Conservation (phyloP, 768 basidiomycete species). For the Suillus subluteus region DNA sequence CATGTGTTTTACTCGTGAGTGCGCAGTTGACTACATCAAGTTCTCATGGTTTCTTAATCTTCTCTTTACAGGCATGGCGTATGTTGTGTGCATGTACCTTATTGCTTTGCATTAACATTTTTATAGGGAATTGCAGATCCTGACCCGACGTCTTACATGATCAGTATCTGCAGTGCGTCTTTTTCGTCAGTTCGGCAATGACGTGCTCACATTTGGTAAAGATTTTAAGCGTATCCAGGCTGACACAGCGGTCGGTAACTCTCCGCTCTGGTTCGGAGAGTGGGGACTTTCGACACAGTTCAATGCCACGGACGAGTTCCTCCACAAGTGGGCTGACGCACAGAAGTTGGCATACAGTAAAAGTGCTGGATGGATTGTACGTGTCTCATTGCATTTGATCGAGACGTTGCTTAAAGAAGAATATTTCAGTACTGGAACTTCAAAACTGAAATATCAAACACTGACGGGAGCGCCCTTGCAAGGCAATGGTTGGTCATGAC, state of each 20-base stretch:
- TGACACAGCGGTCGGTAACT: conserved; percentile 48
- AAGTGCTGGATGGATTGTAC: too few relatives aligned
- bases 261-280: conserved; percentile 31
- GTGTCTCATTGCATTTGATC: too few relatives aligned
- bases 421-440: conserved; percentile 68
- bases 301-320: conserved; percentile 59
- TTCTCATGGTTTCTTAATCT: conserved; percentile 5
- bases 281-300: conserved; percentile 65
- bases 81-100: conserved; percentile 16
- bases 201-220: conserved; percentile 26
- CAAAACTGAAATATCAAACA: conserved; percentile 61
- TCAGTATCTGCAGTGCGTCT: conserved; percentile 17
- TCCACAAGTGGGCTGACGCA: conserved; percentile 72
- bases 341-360: too few relatives aligned
- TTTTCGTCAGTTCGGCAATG: neutral
- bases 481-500: conserved; percentile 59
- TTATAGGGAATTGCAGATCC: conserved; percentile 70
- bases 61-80: conserved; percentile 59
- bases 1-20: conserved; percentile 77
- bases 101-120: neutral
- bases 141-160: conserved; percentile 65
- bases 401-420: neutral
- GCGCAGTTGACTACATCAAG: neutral
- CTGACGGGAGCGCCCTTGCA: conserved; percentile 49
- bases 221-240: conserved; percentile 60